Base-by-base conservation (phyloP, 345 rosid genomes). In the Geranium brycei region DNA sequence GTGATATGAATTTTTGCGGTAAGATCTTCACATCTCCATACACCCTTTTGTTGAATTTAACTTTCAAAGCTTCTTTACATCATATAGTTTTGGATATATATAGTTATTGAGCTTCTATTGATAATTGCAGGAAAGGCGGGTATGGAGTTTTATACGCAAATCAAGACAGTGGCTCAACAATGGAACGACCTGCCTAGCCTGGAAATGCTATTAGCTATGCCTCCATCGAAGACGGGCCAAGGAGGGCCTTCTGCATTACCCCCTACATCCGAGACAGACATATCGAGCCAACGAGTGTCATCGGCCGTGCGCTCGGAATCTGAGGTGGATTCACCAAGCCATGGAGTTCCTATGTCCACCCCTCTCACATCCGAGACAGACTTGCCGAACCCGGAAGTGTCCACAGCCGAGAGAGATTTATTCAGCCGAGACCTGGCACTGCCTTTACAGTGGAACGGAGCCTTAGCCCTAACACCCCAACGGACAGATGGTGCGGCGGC, bases 1-100 rank as follows among this genome's bases (percentile, higher is more conserved):
- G 86, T 62, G 85, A 80, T 56, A 53, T 80, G 40, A 74, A 68
- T 70, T 65, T 80, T 18, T 85, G 82, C n/a, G 84, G 91, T 86
- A 77, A 10, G 53, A 47, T 47, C 53, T 62, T 2, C 28, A 23
- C 16, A 5, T 4, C 65, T 47, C 17, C n/a, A 47, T 1, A 18
- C 55, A 19, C 55, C 7, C 4, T 2, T 14, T 38, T 28, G 17
- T 8, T 18, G 31, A 57, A 6, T 14, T 51, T 57, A 31, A n/a
- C 16, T 10, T 35, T 35, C 41, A 7, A 35, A 35, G 41, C 5
- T 35, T 35, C 2, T 4, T 35, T 35, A 35, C 41, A 7, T 35
- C 41, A 1, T 35, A 7, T 7, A 3, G 10, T 35, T 35, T 35
- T 35, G 7, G 47, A 55, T 16, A 16, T 3, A 1, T 4, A 8